Evolutionary conservation across 495 filamentous ascomycete genomes (phyloP).

Genomic region (Neurospora cerealis): DNA sequence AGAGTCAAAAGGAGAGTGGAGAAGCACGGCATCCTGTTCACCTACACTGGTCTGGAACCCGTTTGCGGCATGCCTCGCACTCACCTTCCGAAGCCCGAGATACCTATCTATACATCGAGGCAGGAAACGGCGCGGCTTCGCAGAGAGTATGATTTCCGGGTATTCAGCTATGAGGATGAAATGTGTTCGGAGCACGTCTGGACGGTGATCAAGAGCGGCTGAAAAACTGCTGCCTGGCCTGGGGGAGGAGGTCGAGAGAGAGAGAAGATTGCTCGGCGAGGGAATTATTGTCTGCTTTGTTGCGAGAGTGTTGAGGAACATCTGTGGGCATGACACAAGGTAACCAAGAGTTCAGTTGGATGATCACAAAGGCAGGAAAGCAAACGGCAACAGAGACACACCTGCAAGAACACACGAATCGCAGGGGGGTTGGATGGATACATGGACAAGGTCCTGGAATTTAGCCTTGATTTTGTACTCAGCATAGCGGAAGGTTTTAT

Average conservation of each 20-base stretch:
- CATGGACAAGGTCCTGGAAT: background rate
- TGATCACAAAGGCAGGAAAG: background rate
- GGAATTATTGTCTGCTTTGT: background rate
- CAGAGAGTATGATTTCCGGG: background rate
- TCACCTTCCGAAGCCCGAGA: background rate
- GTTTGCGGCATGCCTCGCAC: background rate
- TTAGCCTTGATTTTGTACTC: background rate
- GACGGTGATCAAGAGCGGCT: background rate
- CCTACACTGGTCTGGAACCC: background rate
- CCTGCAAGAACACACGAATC: background rate
- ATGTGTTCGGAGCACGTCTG: background rate
- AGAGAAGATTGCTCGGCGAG: background rate
- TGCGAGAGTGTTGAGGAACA: background rate
- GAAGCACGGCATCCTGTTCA: background rate
- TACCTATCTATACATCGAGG: background rate
- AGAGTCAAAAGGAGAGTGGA: background rate
- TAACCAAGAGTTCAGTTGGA: background rate
- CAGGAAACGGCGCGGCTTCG: background rate
- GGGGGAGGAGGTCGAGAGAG: background rate
- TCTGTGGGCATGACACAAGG: background rate
- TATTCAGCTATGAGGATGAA: background rate
- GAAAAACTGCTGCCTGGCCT: background rate
- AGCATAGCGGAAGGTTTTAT: background rate
- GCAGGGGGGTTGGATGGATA: background rate
- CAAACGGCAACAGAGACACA: background rate